These are phyloP conservation scores for Cymbopogon flexuosus DNA, from an alignment of 202 grass and related monocot genomes.

Conservation along the genomic window DNA sequence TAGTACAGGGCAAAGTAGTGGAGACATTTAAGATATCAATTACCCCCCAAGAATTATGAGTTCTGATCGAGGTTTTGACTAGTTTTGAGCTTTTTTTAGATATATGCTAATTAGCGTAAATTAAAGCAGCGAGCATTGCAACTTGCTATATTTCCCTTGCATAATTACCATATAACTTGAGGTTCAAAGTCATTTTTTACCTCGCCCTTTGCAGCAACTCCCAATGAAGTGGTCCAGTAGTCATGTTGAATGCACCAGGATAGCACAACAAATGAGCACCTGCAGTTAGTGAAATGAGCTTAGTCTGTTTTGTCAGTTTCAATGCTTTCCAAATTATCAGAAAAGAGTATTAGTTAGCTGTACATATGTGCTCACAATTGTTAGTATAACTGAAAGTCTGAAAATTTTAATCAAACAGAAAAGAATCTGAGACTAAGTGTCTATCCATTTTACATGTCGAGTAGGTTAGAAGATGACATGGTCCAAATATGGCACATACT, in stretches of 20 bases:
- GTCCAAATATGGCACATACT: slow-evolving; percentile 3
- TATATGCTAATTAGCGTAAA: neutral
- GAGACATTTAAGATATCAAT: slow-evolving; percentile 2
- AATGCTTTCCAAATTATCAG: neutral
- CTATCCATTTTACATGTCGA: neutral
- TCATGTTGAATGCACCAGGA: slow-evolving; percentile 99
- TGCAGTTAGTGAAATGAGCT: slow-evolving; percentile 23
- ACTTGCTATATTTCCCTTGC: neutral
- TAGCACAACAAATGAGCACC: slow-evolving; percentile 97
- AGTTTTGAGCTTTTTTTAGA: neutral
- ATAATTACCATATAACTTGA: neutral
- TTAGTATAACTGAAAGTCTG: neutral
- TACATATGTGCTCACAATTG: neutral
- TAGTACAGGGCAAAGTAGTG: slow-evolving; percentile 21
- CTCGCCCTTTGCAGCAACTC: slow-evolving; percentile 94
- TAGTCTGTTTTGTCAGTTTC: neutral
- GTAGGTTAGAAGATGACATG: neutral
- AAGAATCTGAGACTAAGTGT: neutral
- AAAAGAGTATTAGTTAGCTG: neutral
- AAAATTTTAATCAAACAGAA: neutral
- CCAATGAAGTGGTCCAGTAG: slow-evolving; percentile 94
- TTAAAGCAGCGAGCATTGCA: neutral
- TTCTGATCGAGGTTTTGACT: neutral
- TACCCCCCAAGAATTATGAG: neutral
- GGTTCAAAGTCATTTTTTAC: slow-evolving; percentile 39